Conservation (phyloP, 352 stramenopile genomes). For the Pythium brassicae region DNA sequence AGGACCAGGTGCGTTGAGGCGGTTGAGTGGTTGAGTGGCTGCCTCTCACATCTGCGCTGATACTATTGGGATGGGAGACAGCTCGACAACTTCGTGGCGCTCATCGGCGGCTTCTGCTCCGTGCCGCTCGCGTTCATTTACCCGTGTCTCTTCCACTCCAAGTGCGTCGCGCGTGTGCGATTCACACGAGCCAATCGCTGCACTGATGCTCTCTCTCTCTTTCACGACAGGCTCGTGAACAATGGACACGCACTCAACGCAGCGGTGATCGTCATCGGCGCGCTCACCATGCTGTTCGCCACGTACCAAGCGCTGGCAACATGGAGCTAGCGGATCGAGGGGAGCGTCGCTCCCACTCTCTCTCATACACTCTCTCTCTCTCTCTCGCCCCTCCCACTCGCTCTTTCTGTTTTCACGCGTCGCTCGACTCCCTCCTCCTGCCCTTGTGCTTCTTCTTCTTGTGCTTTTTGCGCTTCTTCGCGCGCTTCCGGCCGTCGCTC, state of each 20-base stretch:
- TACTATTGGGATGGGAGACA: neutral
- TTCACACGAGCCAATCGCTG: neutral
- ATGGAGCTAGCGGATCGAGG: constrained; percentile 23
- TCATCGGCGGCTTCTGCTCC: constrained; percentile 70
- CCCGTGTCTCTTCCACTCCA: constrained; percentile 60
- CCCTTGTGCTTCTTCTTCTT: constrained; percentile 27
- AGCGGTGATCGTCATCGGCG: constrained; percentile 36
- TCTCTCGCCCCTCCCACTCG: constrained; percentile 11
- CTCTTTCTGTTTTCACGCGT: constrained; percentile 3
- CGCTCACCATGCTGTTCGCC: constrained; percentile 61
- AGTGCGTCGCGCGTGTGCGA: constrained; percentile 4
- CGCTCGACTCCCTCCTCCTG: constrained; percentile 15
- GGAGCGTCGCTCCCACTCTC: too few species aligned
- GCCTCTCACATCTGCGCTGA: neutral
- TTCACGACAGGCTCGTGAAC: constrained; percentile 26
- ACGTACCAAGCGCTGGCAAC: constrained; percentile 50
- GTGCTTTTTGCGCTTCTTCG: constrained; percentile 19
- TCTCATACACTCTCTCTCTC: neutral
- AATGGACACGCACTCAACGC: constrained; percentile 40
- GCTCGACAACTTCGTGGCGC: constrained; percentile 68
- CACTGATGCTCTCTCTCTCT: neutral
- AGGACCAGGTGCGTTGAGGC: constrained; percentile 30
- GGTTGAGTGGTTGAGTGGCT: neutral
- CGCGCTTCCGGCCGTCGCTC: constrained; percentile 18
- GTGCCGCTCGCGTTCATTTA: constrained; percentile 74